These are phyloP conservation scores for Solanum hybrid DNA, from an alignment of 305 asterid species.

Conservation along the genomic window DNA sequence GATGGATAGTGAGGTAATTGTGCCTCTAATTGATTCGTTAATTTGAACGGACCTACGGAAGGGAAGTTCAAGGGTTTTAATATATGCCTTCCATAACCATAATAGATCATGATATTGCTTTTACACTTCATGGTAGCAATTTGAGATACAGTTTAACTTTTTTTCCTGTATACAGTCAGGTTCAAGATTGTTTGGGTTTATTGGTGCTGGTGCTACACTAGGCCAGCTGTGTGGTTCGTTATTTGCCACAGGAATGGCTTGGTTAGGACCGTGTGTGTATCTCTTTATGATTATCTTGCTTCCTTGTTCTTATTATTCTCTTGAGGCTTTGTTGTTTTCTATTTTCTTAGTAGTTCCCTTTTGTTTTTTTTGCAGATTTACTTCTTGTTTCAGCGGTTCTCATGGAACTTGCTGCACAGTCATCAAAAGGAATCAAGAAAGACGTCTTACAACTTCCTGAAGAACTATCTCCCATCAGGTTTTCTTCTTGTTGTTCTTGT, in stretches of 20 bases:
- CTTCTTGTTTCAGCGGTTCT: slow-evolving; percentile 88
- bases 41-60: background rate
- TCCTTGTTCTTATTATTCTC: background rate
- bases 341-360: slow-evolving; percentile 12
- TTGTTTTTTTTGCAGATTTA: slow-evolving; percentile 46
- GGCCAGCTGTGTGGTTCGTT: slow-evolving; percentile 95
- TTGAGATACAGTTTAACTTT: background rate
- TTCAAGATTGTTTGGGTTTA: slow-evolving; percentile 96
- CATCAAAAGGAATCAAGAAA: slow-evolving; percentile 64
- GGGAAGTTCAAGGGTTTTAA: background rate
- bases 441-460: slow-evolving; percentile 49
- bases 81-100: background rate
- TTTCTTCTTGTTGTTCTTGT: background rate
- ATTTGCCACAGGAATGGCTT: slow-evolving; percentile 89
- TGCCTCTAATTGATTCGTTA: slow-evolving; percentile 10
- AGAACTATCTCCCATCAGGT: slow-evolving; percentile 73
- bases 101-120: background rate
- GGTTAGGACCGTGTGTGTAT: slow-evolving; percentile 79
- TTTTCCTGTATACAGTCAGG: slow-evolving; percentile 73
- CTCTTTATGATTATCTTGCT: background rate
- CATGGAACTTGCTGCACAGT: slow-evolving; percentile 90
- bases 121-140: background rate
- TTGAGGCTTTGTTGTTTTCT: background rate
- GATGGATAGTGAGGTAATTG: slow-evolving; percentile 86
- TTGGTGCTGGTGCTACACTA: slow-evolving; percentile 98